phyloP scores from a whole-genome alignment of 2,329 filamentous ascomycete genomes.

The Beauveria australis region DNA sequence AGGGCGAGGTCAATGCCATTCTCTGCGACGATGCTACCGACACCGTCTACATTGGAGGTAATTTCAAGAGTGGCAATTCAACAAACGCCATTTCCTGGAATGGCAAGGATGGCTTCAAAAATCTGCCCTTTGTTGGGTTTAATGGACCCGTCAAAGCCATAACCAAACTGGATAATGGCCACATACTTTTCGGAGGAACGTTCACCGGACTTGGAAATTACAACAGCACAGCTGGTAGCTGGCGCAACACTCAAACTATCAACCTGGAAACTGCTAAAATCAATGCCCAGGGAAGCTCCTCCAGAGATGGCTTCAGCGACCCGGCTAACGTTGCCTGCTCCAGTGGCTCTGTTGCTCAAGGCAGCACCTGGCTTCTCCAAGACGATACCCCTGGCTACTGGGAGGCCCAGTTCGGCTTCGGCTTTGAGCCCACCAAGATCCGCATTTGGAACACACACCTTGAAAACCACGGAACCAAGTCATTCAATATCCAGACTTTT shows the following conservation, averaged over 20 bases:
- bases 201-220: slow-evolving; percentile 81
- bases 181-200: slow-evolving; percentile 84
- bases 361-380: slow-evolving; percentile 69
- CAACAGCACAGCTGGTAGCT: slow-evolving; percentile 51
- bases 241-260: slow-evolving; percentile 68
- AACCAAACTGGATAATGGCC: slow-evolving; percentile 66
- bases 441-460: slow-evolving; percentile 81
- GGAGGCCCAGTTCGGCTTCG: slow-evolving; percentile 75
- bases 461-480: slow-evolving; percentile 78
- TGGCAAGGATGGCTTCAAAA: slow-evolving; percentile 59
- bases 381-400: slow-evolving; percentile 73
- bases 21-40: slow-evolving; percentile 70
- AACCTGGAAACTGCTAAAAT: slow-evolving; percentile 77
- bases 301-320: slow-evolving; percentile 58
- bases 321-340: slow-evolving; percentile 77
- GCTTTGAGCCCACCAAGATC: slow-evolving; percentile 79
- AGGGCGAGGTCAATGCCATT: slow-evolving; percentile 73
- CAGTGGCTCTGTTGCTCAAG: slow-evolving; percentile 54
- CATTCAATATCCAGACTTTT: slow-evolving; percentile 76
- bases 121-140: slow-evolving; percentile 85
- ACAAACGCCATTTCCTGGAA: slow-evolving; percentile 86
- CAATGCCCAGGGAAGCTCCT: slow-evolving; percentile 54
- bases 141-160: slow-evolving; percentile 89
- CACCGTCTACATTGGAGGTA: slow-evolving; percentile 86
- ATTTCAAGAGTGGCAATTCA: slow-evolving; percentile 71